phyloP scores from a whole-genome alignment of 176 grass and related monocot species.

The Guadua angustifolia region DNA sequence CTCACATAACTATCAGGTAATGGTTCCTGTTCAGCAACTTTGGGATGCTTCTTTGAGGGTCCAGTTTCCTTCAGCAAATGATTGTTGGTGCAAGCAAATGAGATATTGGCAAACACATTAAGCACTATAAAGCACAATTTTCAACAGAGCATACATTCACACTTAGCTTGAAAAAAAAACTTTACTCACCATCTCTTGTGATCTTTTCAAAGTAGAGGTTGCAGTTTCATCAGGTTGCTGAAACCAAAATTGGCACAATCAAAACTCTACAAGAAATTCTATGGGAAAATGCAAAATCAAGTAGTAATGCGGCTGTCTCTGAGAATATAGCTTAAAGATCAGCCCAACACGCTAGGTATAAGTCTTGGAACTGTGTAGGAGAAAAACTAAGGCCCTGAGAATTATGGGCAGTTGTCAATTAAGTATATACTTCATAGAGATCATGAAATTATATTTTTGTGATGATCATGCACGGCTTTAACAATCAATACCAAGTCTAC shows the following conservation, averaged over 20 bases:
- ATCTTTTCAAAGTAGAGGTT: slow-evolving; percentile 50
- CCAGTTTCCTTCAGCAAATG: slow-evolving; percentile 50
- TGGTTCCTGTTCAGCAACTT: slow-evolving; percentile 41
- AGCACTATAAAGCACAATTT: neutral
- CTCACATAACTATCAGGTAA: slow-evolving; percentile 57
- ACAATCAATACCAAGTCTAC: neutral
- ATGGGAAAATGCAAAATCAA: slow-evolving; percentile 4
- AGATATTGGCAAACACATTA: slow-evolving; percentile 1
- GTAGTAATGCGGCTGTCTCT: neutral
- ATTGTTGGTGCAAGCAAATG: slow-evolving; percentile 17
- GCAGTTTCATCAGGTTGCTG: slow-evolving; percentile 80
- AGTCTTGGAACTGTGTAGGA: neutral
- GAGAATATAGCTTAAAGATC: slow-evolving; percentile 20
- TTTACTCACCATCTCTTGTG: slow-evolving; percentile 54
- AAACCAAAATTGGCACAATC: slow-evolving; percentile 28
- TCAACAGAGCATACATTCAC: neutral
- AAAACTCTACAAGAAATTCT: slow-evolving; percentile 7
- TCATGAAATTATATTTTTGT: slow-evolving; percentile 5
- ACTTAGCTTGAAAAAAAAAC: slow-evolving; percentile 11
- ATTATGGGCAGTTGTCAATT: neutral
- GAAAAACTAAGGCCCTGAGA: slow-evolving; percentile 16
- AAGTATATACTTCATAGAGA: neutral
- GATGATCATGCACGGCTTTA: neutral
- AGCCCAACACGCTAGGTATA: neutral
- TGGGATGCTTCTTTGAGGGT: slow-evolving; percentile 43